Percentiles rank a stretch among this genome's conserved stretches.
phyloP scores from a whole-genome alignment of 1,284 basidiomycete genomes.

The Heterobasidion occidentale region DNA sequence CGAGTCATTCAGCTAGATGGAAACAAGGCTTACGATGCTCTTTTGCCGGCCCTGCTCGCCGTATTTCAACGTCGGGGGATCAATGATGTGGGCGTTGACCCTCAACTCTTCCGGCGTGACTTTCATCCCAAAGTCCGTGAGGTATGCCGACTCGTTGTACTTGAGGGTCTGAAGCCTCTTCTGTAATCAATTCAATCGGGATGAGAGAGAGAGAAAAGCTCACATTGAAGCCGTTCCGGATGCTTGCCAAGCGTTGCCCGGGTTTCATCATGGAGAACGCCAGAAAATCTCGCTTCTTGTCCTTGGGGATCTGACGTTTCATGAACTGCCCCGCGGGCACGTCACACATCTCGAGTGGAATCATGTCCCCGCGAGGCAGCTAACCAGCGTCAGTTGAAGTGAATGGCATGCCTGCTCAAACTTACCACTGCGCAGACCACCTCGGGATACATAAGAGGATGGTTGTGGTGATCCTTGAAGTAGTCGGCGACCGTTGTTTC shows the following conservation, averaged over 20 bases:
- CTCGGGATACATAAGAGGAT: conserved; percentile 43
- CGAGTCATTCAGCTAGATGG: no score
- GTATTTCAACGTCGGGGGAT: conserved; percentile 53
- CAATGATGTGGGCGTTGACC: conserved; percentile 52
- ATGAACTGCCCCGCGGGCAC: conserved; percentile 65
- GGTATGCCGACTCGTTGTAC: conserved; percentile 67
- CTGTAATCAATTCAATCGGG: neutral
- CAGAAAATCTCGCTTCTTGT: conserved; percentile 55
- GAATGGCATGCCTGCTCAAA: neutral
- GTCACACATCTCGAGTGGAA: conserved; percentile 59
- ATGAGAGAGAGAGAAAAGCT: conserved; percentile 5
- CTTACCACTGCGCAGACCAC: conserved; percentile 56
- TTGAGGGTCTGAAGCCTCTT: conserved; percentile 40
- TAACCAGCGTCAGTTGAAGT: conserved; percentile 15
- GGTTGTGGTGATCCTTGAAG: conserved; percentile 42
- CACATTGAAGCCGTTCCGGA: conserved; percentile 46
- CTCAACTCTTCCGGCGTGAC: conserved; percentile 43
- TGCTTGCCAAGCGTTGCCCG: conserved; percentile 44
- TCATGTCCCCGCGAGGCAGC: conserved; percentile 56
- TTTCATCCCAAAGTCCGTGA: conserved; percentile 56
- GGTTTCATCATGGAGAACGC: conserved; percentile 65
- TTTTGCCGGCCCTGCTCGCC: conserved; percentile 38
- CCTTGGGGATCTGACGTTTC: conserved; percentile 60
- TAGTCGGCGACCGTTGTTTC: conserved; percentile 52
- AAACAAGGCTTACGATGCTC: conserved; percentile 36